Percentiles rank a stretch among this genome's conserved stretches.
Conservation (phyloP, 768 basidiomycete species). For the Tylopilus felleus region DNA sequence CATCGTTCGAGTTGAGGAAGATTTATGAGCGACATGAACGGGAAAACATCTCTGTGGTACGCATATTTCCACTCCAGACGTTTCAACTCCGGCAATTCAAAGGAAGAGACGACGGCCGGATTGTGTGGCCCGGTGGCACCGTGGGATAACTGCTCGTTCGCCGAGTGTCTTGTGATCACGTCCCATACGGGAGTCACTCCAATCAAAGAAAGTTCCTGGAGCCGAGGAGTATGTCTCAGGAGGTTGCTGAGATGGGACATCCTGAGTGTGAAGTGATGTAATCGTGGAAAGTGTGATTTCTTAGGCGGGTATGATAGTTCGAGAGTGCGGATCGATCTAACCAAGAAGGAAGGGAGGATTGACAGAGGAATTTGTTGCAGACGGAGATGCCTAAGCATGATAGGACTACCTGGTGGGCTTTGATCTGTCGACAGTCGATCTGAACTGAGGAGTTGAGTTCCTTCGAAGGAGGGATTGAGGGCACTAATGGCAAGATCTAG, state of each 20-base stretch:
- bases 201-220: conserved; percentile 42
- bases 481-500: conserved; percentile 29
- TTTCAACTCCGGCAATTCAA: conserved; percentile 39
- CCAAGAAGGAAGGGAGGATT: conserved; percentile 35
- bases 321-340: conserved; percentile 40
- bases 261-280: conserved; percentile 34
- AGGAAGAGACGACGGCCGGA: conserved; percentile 13
- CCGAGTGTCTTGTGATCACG: conserved; percentile 11
- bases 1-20: conserved; percentile 41
- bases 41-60: conserved; percentile 39
- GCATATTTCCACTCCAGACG: conserved; percentile 49
- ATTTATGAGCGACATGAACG: conserved; percentile 41
- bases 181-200: conserved; percentile 44
- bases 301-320: conserved; percentile 41
- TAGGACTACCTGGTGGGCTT: conserved; percentile 1
- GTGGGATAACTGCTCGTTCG: conserved; percentile 10
- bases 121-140: conserved; percentile 6
- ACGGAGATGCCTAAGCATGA: conserved; percentile 33
- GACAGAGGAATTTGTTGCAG: conserved; percentile 42
- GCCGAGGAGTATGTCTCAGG: conserved; percentile 36
- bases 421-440: conserved; percentile 17
- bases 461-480: conserved; percentile 26
- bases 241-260: conserved; percentile 40
- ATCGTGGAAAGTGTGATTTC: conserved; percentile 14
- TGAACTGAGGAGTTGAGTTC: conserved; percentile 22